phyloP scores from a whole-genome alignment of 768 basidiomycete species.

The Amanita inopinata region DNA sequence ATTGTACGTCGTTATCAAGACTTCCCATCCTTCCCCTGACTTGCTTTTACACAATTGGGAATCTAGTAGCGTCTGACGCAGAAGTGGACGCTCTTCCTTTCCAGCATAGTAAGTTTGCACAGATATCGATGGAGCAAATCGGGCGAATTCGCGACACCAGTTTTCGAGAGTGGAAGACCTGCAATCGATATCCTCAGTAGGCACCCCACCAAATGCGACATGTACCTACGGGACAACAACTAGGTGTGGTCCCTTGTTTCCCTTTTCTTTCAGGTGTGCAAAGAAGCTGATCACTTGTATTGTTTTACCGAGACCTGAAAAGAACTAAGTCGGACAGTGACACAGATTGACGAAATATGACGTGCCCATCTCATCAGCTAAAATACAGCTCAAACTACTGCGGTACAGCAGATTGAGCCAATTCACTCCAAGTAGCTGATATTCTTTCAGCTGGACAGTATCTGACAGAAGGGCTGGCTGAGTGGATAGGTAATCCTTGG shows the following conservation, averaged over 20 bases:
- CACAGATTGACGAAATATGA: conserved; percentile 12
- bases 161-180: conserved; percentile 97
- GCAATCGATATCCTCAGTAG: conserved; percentile 6
- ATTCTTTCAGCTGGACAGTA: conserved; percentile 81
- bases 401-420: conserved; percentile 88
- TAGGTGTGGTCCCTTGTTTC: conserved; percentile 78
- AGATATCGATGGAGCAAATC: conserved; percentile 78
- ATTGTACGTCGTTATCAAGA: conserved; percentile 93
- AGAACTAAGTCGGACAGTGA: conserved; percentile 8
- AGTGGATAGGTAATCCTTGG: conserved; percentile 57
- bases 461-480: conserved; percentile 66
- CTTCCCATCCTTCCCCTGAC: conserved; percentile 69
- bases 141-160: conserved; percentile 94
- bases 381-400: conserved; percentile 80
- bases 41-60: conserved; percentile 38
- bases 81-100: conserved; percentile 71
- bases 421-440: conserved; percentile 95
- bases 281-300: conserved; percentile 98
- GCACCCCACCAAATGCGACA: conserved; percentile 4
- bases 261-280: conserved; percentile 75
- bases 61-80: conserved; percentile 65
- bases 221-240: conserved; percentile 85
- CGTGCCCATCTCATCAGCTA: conserved; percentile 98
- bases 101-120: conserved; percentile 91
- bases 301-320: conserved; percentile 90